Evolutionary conservation across 2,329 filamentous ascomycete species (phyloP), one percentile per base, ranked within the genome.

Genomic region (Fusarium ramigenum): DNA sequence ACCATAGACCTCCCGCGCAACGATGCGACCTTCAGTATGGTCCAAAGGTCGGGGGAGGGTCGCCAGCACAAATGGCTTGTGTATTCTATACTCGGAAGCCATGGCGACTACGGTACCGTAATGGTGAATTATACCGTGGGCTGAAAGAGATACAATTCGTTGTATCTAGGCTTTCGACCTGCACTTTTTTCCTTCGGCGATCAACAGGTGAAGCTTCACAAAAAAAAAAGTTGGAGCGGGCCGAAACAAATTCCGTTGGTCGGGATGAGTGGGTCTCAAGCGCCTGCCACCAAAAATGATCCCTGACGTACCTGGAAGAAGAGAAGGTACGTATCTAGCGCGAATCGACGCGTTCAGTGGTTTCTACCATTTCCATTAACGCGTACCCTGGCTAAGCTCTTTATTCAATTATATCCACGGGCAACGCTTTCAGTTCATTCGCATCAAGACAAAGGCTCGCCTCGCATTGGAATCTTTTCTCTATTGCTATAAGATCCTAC

Each of bases 1-100:
- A 70, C 89, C 89, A 75, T 87, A 90, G 42, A 92, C 89, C 70
- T 91, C 89, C 72, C 88, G 86, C 18, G 90, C 87, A 42, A 87
- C 86, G 79, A 88, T 90, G 64, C 82, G 84, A 63, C 84, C 86
- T 73, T 81, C 84, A 47, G 81, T 84, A 63, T 82, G 84, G 71
- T 90, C 88, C 56, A 91, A 84, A 6, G 90, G 89, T 46, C 86
- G 83, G 16, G 90, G 89, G 50, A 92, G 83, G 14, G 88, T 83
- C 39, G 89, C 88, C 71, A 92, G 83, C 66, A 91, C 86, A 77
- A 89, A 91, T n/a, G 90, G 90, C 82, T 87, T 87, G 79, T 91
- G 89, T 63, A 92, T 87, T 70, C 88, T 87, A 76, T 91, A 89
- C 72, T 88, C 87, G 49, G 87, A 87, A 74, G 88, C 85, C 89